Percentiles rank a stretch among this genome's conserved stretches.
phyloP scores from a whole-genome alignment of 371 early-diverging fungal species.

The Umbelopsis sp. region DNA sequence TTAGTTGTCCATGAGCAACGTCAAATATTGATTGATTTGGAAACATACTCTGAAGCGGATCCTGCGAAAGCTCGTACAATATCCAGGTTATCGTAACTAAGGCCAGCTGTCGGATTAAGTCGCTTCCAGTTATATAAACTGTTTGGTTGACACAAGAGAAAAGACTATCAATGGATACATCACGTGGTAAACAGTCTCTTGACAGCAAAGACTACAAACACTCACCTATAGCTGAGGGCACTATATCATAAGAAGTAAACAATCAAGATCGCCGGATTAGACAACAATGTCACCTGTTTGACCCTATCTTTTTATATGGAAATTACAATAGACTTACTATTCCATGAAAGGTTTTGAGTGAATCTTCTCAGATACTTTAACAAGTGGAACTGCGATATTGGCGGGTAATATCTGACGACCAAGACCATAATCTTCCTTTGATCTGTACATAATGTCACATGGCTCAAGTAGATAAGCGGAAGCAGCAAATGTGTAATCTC shows the following conservation, averaged over 20 bases:
- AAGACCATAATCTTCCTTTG: slow-evolving; percentile 75
- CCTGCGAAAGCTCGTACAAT: slow-evolving; percentile 81
- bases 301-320: slow-evolving; percentile 15
- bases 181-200: not conserved
- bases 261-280: not conserved
- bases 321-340: slow-evolving; percentile 67
- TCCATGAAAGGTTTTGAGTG: slow-evolving; percentile 87
- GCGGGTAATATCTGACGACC: slow-evolving; percentile 76
- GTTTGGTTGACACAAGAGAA: not conserved
- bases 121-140: slow-evolving; percentile 84
- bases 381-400: slow-evolving; percentile 82
- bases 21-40: too few relatives aligned
- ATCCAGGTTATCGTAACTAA: slow-evolving; percentile 73
- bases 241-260: slow-evolving; percentile 22
- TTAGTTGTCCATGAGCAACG: too few relatives aligned
- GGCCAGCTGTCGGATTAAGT: slow-evolving; percentile 56
- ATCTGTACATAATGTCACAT: slow-evolving; percentile 76
- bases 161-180: not conserved
- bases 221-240: slow-evolving; percentile 47
- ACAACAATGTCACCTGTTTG: not conserved
- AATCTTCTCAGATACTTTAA: slow-evolving; percentile 71
- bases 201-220: not conserved
- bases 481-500: slow-evolving; percentile 87
- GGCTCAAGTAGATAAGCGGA: slow-evolving; percentile 90
- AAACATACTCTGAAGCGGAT: slow-evolving; percentile 66